Base-by-base conservation (phyloP, 345 rosid genomes). In the Pelargonium nanum region DNA sequence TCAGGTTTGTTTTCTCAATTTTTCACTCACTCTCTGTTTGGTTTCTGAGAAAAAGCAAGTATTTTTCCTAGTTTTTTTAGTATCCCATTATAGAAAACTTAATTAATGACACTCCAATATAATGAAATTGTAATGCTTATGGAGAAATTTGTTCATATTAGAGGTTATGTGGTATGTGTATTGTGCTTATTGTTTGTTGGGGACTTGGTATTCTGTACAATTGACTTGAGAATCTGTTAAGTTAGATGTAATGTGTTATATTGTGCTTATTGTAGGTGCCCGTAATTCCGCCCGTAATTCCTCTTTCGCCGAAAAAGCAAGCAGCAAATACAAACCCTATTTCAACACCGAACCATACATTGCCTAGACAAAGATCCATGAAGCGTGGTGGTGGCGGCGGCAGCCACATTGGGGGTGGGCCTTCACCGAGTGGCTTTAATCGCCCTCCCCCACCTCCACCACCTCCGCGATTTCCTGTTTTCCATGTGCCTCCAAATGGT, bases 381-480 rank as follows among this genome's bases (percentile, higher is more conserved):
- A 80, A 65, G 73, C 85, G 78, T 7, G 53, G 74, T 24, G 70
- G 80, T 6, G 59, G 75, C 24, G 68, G 66, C 6, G 60, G 67
- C 22, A 60, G 70, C 12, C 58, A 52, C 28, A 50, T 20, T 64
- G 80, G 72, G 19, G 69, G 72, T 71, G 80, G 62, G 15, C 73
- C 56, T 61, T 54, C 53, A n/a, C 77, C 63, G 58, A 61, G 65
- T 54, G 67, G 65, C 44, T 73, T 71, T 44, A 57, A 66, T 23
- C 79, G 68, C 50, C 70, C 71, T 0, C 72, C 75, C 0, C 68
- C 79, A 0, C 80, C 79, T 0, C 83, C 81, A 0, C 80, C 82
- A 21, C 78, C 76, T 6, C 86, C 84, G 1, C 68, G 77, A n/a
- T 77, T 69, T 60, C 69, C 80, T 40, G 21, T 68, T 21, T 62